Conservation (phyloP, 179 eudicot species). For the Vitellaria paradoxa region DNA sequence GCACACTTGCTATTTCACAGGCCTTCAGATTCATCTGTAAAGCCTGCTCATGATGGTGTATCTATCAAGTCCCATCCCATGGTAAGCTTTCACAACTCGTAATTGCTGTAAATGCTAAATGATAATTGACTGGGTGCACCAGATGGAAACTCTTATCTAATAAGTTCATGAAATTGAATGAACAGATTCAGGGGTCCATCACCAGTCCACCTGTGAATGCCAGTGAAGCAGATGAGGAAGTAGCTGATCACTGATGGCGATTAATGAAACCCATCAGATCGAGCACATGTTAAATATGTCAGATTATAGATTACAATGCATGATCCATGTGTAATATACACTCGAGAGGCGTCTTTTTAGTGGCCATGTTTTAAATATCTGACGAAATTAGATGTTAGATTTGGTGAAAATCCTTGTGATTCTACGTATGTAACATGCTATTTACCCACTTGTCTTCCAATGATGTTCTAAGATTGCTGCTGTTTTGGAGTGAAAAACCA, state of each 20-base stretch:
- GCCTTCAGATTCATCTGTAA: slow-evolving; percentile 59
- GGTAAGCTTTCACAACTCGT: slow-evolving; percentile 34
- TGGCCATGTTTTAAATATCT: too few relatives aligned
- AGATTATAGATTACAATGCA: too few relatives aligned
- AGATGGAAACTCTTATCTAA: neutral
- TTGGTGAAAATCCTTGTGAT: too few relatives aligned
- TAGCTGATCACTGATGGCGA: slow-evolving; percentile 20
- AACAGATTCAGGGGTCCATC: slow-evolving; percentile 42
- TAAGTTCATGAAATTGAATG: slow-evolving; percentile 7
- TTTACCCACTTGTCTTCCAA: too few relatives aligned
- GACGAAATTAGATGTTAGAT: slow-evolving; percentile 15
- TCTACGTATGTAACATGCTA: too few relatives aligned
- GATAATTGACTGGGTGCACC: neutral
- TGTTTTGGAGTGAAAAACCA: too few relatives aligned
- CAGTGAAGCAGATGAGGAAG: slow-evolving; percentile 25
- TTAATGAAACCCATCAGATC: slow-evolving; percentile 3
- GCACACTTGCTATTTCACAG: slow-evolving; percentile 90
- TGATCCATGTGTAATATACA: too few relatives aligned
- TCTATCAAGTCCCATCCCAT: slow-evolving; percentile 29
- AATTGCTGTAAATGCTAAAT: neutral
- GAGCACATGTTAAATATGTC: too few relatives aligned
- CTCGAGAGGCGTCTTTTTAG: too few relatives aligned
- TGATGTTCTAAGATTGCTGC: too few relatives aligned
- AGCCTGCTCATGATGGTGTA: slow-evolving; percentile 32
- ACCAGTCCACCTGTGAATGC: slow-evolving; percentile 28